Base-by-base conservation (phyloP, 441 rosid genomes). In the Hura crepitans region DNA sequence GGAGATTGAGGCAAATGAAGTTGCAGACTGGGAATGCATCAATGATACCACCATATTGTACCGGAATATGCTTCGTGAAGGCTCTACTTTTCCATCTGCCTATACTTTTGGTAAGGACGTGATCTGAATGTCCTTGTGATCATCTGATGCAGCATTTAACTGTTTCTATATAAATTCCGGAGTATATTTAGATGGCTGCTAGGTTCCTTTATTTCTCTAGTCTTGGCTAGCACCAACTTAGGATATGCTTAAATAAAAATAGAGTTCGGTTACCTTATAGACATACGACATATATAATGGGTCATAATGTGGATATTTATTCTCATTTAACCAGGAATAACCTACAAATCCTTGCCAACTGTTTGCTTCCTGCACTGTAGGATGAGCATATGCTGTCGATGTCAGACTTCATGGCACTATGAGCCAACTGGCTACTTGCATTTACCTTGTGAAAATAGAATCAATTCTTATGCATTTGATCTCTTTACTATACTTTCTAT, bases 21-120 rank as follows among this genome's bases (percentile, higher is more conserved):
- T 81, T 73, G 86, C 87, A 0, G 98, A 95, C 64, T 95, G 99
- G 97, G 99, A 92, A 79, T 95, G 99, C 81, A 85, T 95, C 85
- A 86, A 89, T 73, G 92, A 86, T 31, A 85, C 83, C 64, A 85
- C 98, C 25, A 76, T 95, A 67, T 82, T 95, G 73, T 92, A 92
- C 80, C 82, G 93, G 71, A 95, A 90, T 84, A 88, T 89, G n/a
- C 91, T 90, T 74, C 91, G 94, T 58, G 93, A 88, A 80, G 95
- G 99, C 55, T 95, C 96, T 35, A 84, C 91, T 27, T 92, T 86
- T 82, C 98, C 99, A 13, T 86, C 94, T 68, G 88, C 97, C 67
- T 95, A 95, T 69, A 67, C 88, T 70, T 95, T 95, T 72, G 99
- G 99, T 95, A 85, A 80, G 85, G 46, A 35, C 60, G 47, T 72